phyloP scores from a whole-genome alignment of 352 stramenopile genomes.

The Phytophthora europaea region DNA sequence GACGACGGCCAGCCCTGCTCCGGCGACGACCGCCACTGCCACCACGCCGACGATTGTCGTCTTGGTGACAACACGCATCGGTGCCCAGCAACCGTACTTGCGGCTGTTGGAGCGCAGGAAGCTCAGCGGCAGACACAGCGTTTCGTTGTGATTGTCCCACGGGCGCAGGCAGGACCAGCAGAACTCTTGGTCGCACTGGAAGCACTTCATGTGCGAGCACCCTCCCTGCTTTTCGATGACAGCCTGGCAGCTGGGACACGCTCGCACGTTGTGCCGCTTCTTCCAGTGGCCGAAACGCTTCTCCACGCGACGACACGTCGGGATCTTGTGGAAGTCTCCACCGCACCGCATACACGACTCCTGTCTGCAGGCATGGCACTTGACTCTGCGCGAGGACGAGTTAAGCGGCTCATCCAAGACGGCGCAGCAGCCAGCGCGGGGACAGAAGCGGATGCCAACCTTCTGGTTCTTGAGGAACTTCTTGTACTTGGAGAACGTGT shows the following conservation, averaged over 20 bases:
- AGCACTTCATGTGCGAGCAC: slow-evolving; percentile 89
- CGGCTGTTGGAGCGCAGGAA: slow-evolving; percentile 79
- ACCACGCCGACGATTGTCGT: slow-evolving; percentile 62
- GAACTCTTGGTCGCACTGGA: slow-evolving; percentile 88
- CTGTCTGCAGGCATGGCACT: slow-evolving; percentile 53
- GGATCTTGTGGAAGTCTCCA: slow-evolving; percentile 62
- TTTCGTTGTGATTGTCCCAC: slow-evolving; percentile 82
- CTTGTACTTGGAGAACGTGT: slow-evolving; percentile 72
- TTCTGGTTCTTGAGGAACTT: slow-evolving; percentile 74
- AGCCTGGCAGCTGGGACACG: slow-evolving; percentile 72
- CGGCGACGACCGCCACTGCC: slow-evolving; percentile 60
- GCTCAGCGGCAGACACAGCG: slow-evolving; percentile 70
- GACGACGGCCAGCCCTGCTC: slow-evolving; percentile 70
- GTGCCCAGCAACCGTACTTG: slow-evolving; percentile 68
- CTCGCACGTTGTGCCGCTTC: slow-evolving; percentile 74
- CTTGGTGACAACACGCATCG: slow-evolving; percentile 81
- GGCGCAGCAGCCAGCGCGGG: slow-evolving; percentile 67
- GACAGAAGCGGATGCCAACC: slow-evolving; percentile 78
- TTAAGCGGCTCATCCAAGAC: slow-evolving; percentile 67
- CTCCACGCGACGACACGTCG: slow-evolving; percentile 68
- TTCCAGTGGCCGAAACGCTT: slow-evolving; percentile 77
- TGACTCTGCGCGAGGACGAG: slow-evolving; percentile 52
- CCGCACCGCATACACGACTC: slow-evolving; percentile 83
- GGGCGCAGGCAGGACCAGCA: slow-evolving; percentile 82
- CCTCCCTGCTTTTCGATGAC: slow-evolving; percentile 89